Evolutionary conservation across 495 filamentous ascomycete species (phyloP).

Genomic region (Acidiella bohemica): DNA sequence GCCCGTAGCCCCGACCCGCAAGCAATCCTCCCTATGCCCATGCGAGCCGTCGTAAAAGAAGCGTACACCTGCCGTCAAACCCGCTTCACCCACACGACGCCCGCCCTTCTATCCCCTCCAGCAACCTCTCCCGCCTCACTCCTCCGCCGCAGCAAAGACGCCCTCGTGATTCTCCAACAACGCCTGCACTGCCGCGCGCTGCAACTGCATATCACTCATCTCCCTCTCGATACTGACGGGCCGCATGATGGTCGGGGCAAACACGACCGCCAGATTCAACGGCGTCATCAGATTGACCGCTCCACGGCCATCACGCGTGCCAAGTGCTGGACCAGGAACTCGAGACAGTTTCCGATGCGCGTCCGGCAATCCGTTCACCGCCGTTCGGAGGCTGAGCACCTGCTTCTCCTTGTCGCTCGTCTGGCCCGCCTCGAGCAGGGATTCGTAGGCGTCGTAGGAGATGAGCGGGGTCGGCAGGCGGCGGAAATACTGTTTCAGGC

Average conservation of each 20-base stretch:
- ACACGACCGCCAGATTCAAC: slow-evolving; percentile 90
- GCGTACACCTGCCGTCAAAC: too few species aligned
- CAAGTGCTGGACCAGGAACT: slow-evolving; percentile 90
- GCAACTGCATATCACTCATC: slow-evolving; percentile 88
- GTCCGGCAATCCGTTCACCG: slow-evolving; percentile 61
- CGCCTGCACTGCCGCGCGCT: slow-evolving; percentile 70
- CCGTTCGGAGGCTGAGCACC: slow-evolving; percentile 51
- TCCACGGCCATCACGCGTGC: slow-evolving; percentile 71
- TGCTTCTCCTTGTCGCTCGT: slow-evolving; percentile 49
- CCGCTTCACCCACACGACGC: too few species aligned
- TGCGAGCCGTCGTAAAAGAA: too few species aligned
- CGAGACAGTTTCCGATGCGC: slow-evolving; percentile 78
- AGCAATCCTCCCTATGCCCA: too few species aligned
- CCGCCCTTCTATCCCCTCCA: too few species aligned
- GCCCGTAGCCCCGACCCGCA: too few species aligned
- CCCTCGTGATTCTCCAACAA: slow-evolving; percentile 24
- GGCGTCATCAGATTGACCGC: slow-evolving; percentile 87
- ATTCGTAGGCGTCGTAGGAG: slow-evolving; percentile 85
- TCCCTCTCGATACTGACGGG: slow-evolving; percentile 78
- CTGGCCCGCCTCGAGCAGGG: slow-evolving; percentile 55
- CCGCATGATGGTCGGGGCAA: slow-evolving; percentile 94
- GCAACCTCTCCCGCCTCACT: too few species aligned
- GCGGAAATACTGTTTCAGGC: slow-evolving; percentile 95
- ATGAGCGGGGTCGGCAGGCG: slow-evolving; percentile 84
- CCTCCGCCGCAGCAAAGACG: slow-evolving; percentile 21